Evolutionary conservation across 1,284 basidiomycete species (phyloP).

Genomic region (Cryptococcus neoformans): DNA sequence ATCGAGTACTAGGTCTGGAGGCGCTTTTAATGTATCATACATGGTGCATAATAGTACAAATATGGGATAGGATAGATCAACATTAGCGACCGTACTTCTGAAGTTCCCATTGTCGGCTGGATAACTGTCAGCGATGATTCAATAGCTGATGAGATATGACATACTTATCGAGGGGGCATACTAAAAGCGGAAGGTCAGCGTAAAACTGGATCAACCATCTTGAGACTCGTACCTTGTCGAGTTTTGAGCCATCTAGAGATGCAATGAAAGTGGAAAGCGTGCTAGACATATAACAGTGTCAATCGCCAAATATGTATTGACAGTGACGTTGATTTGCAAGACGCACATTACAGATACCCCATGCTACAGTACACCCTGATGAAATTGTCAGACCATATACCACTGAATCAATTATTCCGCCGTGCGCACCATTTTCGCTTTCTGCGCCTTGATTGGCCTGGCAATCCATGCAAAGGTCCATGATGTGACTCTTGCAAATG

Average conservation of each 20-base stretch:
- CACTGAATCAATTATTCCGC: background rate
- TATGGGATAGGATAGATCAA: background rate
- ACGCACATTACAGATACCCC: slow-evolving; percentile 97
- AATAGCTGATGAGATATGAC: slow-evolving; percentile 46
- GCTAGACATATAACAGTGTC: slow-evolving; percentile 56
- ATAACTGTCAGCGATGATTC: slow-evolving; percentile 4
- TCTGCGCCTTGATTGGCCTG: slow-evolving; percentile 98
- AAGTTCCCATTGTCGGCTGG: slow-evolving; percentile 50
- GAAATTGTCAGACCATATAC: no score
- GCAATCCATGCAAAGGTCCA: slow-evolving; percentile 98
- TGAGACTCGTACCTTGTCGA: slow-evolving; percentile 59
- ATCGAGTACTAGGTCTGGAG: background rate
- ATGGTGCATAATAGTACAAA: slow-evolving; percentile 8
- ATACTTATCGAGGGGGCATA: slow-evolving; percentile 96
- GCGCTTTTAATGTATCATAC: slow-evolving; percentile 6
- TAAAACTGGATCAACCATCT: background rate
- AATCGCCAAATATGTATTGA: background rate
- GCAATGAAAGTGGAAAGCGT: slow-evolving; percentile 99
- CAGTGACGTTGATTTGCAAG: background rate
- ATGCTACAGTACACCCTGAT: slow-evolving; percentile 94
- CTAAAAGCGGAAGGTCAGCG: slow-evolving; percentile 45
- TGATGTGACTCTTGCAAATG: slow-evolving; percentile 96
- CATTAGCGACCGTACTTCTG: slow-evolving; percentile 49
- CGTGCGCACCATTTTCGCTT: slow-evolving; percentile 58
- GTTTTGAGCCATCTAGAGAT: slow-evolving; percentile 99